These are phyloP conservation scores for Hypoxylon rubiginosum DNA, from an alignment of 2,329 filamentous ascomycete genomes.

Conservation along the genomic window DNA sequence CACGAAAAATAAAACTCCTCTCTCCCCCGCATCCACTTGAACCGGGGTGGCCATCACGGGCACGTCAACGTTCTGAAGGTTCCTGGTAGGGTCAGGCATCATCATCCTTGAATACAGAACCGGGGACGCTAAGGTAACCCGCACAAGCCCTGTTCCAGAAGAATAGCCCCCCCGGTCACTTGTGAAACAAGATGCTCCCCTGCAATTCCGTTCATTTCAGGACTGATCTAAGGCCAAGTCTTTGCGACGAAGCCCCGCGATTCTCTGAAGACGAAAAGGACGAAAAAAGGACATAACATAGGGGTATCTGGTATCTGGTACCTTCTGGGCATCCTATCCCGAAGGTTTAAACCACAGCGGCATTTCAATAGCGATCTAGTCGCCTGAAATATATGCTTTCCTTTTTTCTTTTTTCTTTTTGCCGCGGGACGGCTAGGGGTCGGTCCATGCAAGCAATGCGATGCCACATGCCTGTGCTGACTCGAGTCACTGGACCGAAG, in stretches of 20 bases:
- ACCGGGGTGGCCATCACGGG: conserved; percentile 44
- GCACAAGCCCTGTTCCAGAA: conserved; percentile 55
- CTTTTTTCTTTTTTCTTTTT: too few relatives aligned
- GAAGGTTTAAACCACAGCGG: conserved; percentile 15
- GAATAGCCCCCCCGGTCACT: conserved; percentile 58
- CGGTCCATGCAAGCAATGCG: conserved; percentile 16
- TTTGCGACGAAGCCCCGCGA: conserved; percentile 59
- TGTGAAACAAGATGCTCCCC: conserved; percentile 67
- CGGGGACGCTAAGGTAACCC: conserved; percentile 46
- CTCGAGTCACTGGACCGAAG: conserved; percentile 28
- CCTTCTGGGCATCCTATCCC: conserved; percentile 28
- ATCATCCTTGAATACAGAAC: conserved; percentile 37
- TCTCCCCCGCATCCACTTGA: conserved; percentile 44
- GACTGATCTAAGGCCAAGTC: conserved; percentile 54
- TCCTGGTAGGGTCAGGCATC: conserved; percentile 39
- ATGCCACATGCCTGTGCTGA: conserved; percentile 24
- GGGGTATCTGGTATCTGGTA: background rate
- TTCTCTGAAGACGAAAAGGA: conserved; percentile 60
- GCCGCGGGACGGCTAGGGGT: conserved; percentile 17
- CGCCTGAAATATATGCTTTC: background rate
- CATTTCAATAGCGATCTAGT: conserved; percentile 16
- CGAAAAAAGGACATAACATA: conserved; percentile 3
- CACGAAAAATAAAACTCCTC: conserved; percentile 24
- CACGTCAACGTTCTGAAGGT: conserved; percentile 45
- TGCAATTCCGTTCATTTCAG: conserved; percentile 60